phyloP scores from a whole-genome alignment of 139 green algal genomes.

The Eudorina sp. region DNA sequence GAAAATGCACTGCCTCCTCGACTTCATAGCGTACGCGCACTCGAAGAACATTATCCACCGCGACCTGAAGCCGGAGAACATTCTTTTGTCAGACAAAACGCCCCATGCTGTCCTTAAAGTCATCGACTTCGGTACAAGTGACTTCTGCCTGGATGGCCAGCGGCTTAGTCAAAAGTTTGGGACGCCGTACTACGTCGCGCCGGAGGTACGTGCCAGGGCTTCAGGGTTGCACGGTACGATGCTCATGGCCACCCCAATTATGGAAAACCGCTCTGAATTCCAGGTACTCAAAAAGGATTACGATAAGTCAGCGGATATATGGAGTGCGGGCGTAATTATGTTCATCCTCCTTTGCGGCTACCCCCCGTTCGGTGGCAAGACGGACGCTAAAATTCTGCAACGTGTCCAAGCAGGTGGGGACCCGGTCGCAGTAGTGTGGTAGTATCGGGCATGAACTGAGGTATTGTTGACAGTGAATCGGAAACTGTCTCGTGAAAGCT shows the following conservation, averaged over 20 bases:
- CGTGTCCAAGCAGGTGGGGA: slow-evolving; percentile 66
- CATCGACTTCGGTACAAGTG: slow-evolving; percentile 94
- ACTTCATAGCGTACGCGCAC: slow-evolving; percentile 74
- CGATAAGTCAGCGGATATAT: slow-evolving; percentile 77
- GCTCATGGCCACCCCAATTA: no score
- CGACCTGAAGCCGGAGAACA: slow-evolving; percentile 79
- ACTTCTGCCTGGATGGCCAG: slow-evolving; percentile 88
- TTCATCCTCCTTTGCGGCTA: slow-evolving; percentile 88
- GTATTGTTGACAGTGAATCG: no score
- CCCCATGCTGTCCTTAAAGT: slow-evolving; percentile 80
- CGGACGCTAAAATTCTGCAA: slow-evolving; percentile 82
- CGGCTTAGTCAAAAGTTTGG: slow-evolving; percentile 84
- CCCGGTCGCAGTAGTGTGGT: no score
- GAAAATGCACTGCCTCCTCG: slow-evolving; percentile 69
- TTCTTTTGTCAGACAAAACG: slow-evolving; percentile 85
- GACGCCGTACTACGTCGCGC: slow-evolving; percentile 93
- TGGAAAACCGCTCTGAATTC: no score
- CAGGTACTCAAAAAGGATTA: slow-evolving; percentile 72
- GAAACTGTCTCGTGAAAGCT: no score
- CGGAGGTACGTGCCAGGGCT: slow-evolving; percentile 65
- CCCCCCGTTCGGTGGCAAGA: slow-evolving; percentile 85
- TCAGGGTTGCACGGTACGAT: not conserved
- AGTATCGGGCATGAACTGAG: no score
- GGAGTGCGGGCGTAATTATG: slow-evolving; percentile 83
- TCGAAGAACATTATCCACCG: slow-evolving; percentile 74